Base-by-base conservation (phyloP, 257 asterid genomes). In the Craterostigma plantagineum region DNA sequence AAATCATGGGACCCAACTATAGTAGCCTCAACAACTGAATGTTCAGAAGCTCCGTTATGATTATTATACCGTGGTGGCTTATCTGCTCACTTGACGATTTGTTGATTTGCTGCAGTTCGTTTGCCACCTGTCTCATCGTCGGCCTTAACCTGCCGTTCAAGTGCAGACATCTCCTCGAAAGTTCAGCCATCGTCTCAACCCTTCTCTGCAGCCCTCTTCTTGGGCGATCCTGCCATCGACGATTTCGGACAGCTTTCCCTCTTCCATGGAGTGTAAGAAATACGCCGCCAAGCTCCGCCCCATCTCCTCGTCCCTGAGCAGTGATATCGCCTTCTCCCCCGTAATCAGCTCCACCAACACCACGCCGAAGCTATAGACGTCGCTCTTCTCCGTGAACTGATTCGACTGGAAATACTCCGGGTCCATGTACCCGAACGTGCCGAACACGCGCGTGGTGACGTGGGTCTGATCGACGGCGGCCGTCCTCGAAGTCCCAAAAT, bases 121-220 rank as follows among this genome's bases (percentile, higher is more conserved):
- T 35, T 0, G 51, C 62, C 4, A 69, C 77, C 47, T 62, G 70
- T 49, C 36, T 70, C 73, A 65, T 70, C 0, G 58, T 65, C 4
- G 73, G 77, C 60, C 72, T 60, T 33, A 13, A 16, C 55, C 17
- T 68, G 10, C 76, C 71, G n/a, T 60, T 58, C 66, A 62, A 49
- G 38, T 60, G 42, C 47, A 65, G 53, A 39, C 77, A 69, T 44
- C 59, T 61, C 50, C 50, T 14, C 4, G 70, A 66, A 18, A 65
- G 49, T 23, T 42, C 47, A 9, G 64, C 77, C 10, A 58, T 11
- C 4, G 42, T 66, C 16, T 6, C 15, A 0, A 69, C 45, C 15
- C 69, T 35, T 61, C 68, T 11, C 27, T n/a, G n/a, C n/a, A n/a
- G n/a, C 36, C 8, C 14, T 42, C 11, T 23, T 23, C 30, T 51